Base-by-base conservation (phyloP, 2,329 filamentous ascomycete genomes). In the Lachnellula occidentalis region DNA sequence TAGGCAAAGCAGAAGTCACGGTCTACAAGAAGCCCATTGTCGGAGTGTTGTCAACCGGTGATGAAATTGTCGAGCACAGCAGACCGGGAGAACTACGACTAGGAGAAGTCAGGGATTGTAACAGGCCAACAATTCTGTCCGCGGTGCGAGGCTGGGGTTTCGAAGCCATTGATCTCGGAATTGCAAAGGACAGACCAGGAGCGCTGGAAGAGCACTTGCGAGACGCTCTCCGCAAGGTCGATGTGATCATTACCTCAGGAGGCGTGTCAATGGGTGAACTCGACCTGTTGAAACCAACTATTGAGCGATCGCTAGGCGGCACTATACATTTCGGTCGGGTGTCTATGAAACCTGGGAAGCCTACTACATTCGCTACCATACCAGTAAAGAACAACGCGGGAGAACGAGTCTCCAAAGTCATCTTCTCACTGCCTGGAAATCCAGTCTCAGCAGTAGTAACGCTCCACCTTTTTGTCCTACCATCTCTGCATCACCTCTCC, bases 231-330 rank as follows among this genome's bases (percentile, higher is more conserved):
- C 81, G 88, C 19, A 76, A 76, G 47, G 85, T 86, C 24, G 92
- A 96, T 66, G 75, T 97, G 12, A 80, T 99, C 55, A 84, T 99
- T 66, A 97, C 94, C 15, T 92, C 88, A 0, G 94, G 94, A 21
- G 94, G 94, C 47, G 94, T 97, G 19, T 95, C 90, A 9, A 99
- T 99, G 94, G 94, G 94, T 54, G 94, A 99, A 73, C 83, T 96
- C 2, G 94, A 99, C 71, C 85, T 99, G 7, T 82, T 99, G 19
- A 99, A 99, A 70, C 92, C 94, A 0, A 97, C 92, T 0, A 89
- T 99, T 64, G 94, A 97, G 74, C 86, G 92, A 42, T 79, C 85
- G 1, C 81, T 99, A 1, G 90, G 91, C 54, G 94, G 94, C 7
- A 94, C 86, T 0, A 96, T 99, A 61, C 94, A 96, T 71, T 99